Evolutionary conservation across 2,329 filamentous ascomycete species (phyloP), one percentile per base, ranked within the genome.

Genomic region (Talaromyces rugulosus): DNA sequence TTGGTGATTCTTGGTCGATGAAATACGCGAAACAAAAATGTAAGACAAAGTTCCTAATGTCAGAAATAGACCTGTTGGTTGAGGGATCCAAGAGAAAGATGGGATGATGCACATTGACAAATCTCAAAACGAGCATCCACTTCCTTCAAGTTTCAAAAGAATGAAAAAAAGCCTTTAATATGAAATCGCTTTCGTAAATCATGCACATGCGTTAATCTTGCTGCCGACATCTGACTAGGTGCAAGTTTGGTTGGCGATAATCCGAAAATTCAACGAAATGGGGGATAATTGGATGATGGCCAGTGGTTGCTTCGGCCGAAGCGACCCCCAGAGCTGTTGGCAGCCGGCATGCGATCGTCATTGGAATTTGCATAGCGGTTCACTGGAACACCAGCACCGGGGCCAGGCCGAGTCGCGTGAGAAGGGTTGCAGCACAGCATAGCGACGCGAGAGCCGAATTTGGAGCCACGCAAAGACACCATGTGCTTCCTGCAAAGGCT

Each of bases 391-490:
- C 91, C 90, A 67, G 87, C 85, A 33, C 91, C 90, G 66, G 93
- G 92, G 50, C 93, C 94, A 64, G 94, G 93, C 60, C 93, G 91
- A 69, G 92, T 97, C 58, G 90, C 86, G 68, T 92, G 87, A 55
- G 91, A 92, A 42, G 93, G 94, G 77, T 98, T 98, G 79, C 92
- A 96, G 81, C 96, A 99, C 60, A 99, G 89, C 94, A 99, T 98
- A 34, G 95, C 95, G 65, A 99, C 95, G 62, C 95, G 91, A 63
- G 95, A 99, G 64, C 95, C 95, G 75, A 98, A 99, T 77, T 99
- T 99, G 72, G 95, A 98, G 62, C 95, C 95, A 64, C 95, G 91
- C 56, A 99, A 89, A 61, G 95, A 99, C 8, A 99, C 95, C 95
- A 99, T 99, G 77, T 99, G 95, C 85, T 98, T 98, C 69, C 85